A percentile compares a stretch with the other conserved stretches of the same genome.
Conservation (phyloP, 164 flowering plant species). For the Vitis rupestris region DNA sequence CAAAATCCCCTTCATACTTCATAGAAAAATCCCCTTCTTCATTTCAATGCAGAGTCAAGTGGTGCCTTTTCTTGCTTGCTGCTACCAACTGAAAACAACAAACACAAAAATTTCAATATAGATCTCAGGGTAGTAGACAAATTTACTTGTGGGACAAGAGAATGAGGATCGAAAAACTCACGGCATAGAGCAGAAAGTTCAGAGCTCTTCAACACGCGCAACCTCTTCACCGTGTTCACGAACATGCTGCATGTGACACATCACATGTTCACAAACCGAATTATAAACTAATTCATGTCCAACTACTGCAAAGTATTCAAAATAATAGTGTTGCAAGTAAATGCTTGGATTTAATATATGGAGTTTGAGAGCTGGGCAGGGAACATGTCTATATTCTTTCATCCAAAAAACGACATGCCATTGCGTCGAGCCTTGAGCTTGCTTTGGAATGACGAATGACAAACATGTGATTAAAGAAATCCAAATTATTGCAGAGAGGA, state of each 20-base stretch:
- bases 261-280: background rate
- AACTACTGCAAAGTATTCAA: no score
- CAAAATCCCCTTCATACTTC: slow-evolving; percentile 11
- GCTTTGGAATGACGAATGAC: no score
- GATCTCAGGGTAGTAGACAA: background rate
- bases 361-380: background rate
- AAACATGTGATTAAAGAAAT: background rate
- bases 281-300: background rate
- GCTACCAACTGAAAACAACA: slow-evolving; percentile 27
- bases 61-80: slow-evolving; percentile 25
- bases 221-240: slow-evolving; percentile 70
- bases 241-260: slow-evolving; percentile 56
- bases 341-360: background rate
- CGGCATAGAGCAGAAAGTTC: slow-evolving; percentile 46
- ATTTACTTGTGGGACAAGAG: no score
- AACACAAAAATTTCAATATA: background rate
- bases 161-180: slow-evolving; percentile 25
- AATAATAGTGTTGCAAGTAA: no score
- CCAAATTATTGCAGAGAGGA: background rate
- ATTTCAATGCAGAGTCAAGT: slow-evolving; percentile 12
- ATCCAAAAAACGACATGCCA: background rate
- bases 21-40: slow-evolving; percentile 6
- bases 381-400: background rate
- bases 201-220: slow-evolving; percentile 73
- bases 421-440: background rate